These are phyloP conservation scores for Citrus sp. DNA, from an alignment of 345 rosid species.

Conservation along the genomic window DNA sequence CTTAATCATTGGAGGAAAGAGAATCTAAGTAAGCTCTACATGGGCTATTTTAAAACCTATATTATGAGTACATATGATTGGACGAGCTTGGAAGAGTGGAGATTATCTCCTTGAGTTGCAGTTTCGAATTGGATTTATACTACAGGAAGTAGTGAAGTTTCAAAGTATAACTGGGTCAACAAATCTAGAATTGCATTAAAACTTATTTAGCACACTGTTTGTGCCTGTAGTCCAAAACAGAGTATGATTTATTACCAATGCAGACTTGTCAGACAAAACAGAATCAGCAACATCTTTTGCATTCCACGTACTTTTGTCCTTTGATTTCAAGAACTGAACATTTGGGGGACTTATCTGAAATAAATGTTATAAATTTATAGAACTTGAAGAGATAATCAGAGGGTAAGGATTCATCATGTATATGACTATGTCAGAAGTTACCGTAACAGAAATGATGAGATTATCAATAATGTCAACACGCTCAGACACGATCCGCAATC, in stretches of 20 bases:
- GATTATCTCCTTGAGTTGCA: neutral
- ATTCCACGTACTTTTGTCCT: conserved; percentile 77
- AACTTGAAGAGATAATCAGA: conserved; percentile 3
- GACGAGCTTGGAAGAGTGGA: neutral
- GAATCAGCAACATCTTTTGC: conserved; percentile 94
- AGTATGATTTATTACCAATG: conserved; percentile 53
- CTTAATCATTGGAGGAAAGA: conserved; percentile 12
- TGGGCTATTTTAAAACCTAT: neutral
- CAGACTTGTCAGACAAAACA: conserved; percentile 87
- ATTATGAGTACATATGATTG: neutral
- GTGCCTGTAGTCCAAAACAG: neutral
- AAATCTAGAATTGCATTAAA: neutral
- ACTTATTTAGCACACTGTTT: neutral
- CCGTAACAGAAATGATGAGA: conserved; percentile 80
- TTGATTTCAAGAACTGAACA: conserved; percentile 58
- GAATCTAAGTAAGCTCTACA: neutral
- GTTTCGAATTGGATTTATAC: neutral
- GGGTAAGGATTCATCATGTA: conserved; percentile 3
- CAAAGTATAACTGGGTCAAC: neutral
- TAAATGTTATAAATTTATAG: conserved; percentile 34
- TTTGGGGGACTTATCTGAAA: conserved; percentile 98
- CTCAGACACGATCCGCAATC: conserved; percentile 85
- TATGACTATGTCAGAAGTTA: conserved; percentile 25
- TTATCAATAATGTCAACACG: conserved; percentile 83
- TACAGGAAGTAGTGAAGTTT: neutral